Percentiles rank a stretch among this genome's conserved stretches.
Evolutionary conservation across 257 asterid species (phyloP).

Genomic region (Rubia yunnanensis): DNA sequence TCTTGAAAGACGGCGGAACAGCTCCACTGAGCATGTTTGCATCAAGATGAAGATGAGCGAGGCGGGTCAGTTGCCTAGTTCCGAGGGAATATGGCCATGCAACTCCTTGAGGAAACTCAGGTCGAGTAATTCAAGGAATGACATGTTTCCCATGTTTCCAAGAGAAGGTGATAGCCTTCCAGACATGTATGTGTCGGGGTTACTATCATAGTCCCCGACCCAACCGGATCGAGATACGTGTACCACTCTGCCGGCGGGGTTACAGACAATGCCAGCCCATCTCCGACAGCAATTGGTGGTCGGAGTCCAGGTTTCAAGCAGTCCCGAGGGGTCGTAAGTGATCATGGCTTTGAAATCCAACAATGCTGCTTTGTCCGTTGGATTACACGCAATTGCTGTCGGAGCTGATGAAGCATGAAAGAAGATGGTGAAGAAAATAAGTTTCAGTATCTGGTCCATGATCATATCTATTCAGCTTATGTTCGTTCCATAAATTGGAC

Average conservation of each 20-base stretch:
- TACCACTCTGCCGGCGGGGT: conserved; percentile 36
- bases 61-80: conserved; percentile 35
- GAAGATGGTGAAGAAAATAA: not conserved
- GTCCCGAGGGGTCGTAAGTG: conserved; percentile 36
- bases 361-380: conserved; percentile 39
- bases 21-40: conserved; percentile 38
- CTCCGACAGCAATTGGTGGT: conserved; percentile 49
- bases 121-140: conserved; percentile 41
- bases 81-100: conserved; percentile 39
- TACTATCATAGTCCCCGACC: too few relatives aligned
- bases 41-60: conserved; percentile 29
- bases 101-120: conserved; percentile 45
- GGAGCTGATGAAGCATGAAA: conserved; percentile 8
- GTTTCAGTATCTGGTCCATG: not conserved
- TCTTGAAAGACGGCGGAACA: conserved; percentile 27
- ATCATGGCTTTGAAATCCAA: conserved; percentile 45
- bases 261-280: conserved; percentile 58
- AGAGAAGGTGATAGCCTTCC: conserved; percentile 55
- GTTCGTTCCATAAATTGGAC: too few relatives aligned
- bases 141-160: conserved; percentile 46
- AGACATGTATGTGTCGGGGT: conserved; percentile 33
- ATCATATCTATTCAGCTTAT: too few relatives aligned
- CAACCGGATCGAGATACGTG: conserved; percentile 49
- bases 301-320: conserved; percentile 49
- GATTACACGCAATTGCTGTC: conserved; percentile 38